Base-by-base conservation (phyloP, 78 protist species). In the slime mould (Dictyostelium discoideum) region DNA sequence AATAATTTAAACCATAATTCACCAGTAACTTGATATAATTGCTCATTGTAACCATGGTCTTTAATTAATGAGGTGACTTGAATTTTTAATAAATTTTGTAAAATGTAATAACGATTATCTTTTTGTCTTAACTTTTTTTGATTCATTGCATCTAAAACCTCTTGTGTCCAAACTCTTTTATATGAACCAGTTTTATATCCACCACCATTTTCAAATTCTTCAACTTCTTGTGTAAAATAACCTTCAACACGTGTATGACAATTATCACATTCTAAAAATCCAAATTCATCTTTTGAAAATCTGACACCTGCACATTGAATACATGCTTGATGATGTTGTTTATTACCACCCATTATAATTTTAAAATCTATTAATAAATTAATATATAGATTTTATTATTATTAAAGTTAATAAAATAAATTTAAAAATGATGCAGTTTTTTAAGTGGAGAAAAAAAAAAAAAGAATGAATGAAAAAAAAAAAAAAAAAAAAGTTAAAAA, bases 11-110 rank as follows among this genome's bases (percentile, higher is more conserved):
- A 50, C 94, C 94, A 89, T 69, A 89, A 26, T 32, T 89, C 94
- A 67, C 94, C 94, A 46, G 67, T 76, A 9, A 89, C 65, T 44
- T 89, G 94, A 69, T 89, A 89, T 22, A 89, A n/a, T 57, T 89
- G 86, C 32, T 63, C 63, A 39, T 79, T 89, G 2, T 42, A 79
- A 16, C 84, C 42, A 5, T 42, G 50, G 0, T 81, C 87, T 18
- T 63, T 42, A 11, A 89, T 89, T 20, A 89, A 37, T 20, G 80
- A 44, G 0, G 46, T 65, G 2, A 81, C 94, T 48, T 89, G 94
- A 5, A 32, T 80, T 3, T 67, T 57, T 22, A 89, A 67, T 26
- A 89, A 22, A 20, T 18, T 18, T 54, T 89, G 94, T 29, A 89
- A 32, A n/a, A 81, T 79, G 73, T 89, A 84, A 69, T 89, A 89